Base-by-base conservation (phyloP, 78 protist species). In the Diacronema lutheri region DNA sequence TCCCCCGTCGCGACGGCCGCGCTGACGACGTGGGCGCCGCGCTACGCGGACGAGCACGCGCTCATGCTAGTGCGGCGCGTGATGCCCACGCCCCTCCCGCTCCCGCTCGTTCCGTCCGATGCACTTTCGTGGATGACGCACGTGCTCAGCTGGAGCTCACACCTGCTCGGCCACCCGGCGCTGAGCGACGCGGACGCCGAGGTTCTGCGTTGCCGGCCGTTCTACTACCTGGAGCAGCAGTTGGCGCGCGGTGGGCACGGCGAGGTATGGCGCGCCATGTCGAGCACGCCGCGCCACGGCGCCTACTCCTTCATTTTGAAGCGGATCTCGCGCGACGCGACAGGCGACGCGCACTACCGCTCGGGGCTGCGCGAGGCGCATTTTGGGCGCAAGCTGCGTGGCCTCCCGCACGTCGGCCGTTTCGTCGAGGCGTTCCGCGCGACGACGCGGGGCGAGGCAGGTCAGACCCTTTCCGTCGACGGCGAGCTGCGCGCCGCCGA, bases 321-420 rank as follows among this genome's bases (percentile, higher is more conserved):
- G 79, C 79, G 79, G 46, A 1, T 71, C 33, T 0, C 9, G 13
- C 35, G 0, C 2, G 79, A 33, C 35, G 79, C 31, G 31, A 13
- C 4, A 13, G 33, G 33, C 66, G 35, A 61, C 20, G 33, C 35
- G 20, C 2, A 25, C 26, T 11, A 21, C n/a, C 57, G 7, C 35
- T 23, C 79, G 26, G 79, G 79, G 37, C 57, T 71, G 35, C 79
- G 79, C 79, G 79, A 71, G 56, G 25, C 1, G 12, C 57, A 41
- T 58, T 71, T 71, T 13, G 79, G 79, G 29, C 7, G 0, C 21
- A 5, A 1, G 7, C 46, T 71, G 29, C 79, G 58, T 0, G 79
- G 79, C 35, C 11, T 26, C 11, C 56, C 58, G 9, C 29, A 56
- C 31, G 21, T 71, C 35, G 21, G 35, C 21, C 55, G 79, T 16